phyloP scores from a whole-genome alignment of 2,329 filamentous ascomycete genomes.

The Coniosporium uncinatum region DNA sequence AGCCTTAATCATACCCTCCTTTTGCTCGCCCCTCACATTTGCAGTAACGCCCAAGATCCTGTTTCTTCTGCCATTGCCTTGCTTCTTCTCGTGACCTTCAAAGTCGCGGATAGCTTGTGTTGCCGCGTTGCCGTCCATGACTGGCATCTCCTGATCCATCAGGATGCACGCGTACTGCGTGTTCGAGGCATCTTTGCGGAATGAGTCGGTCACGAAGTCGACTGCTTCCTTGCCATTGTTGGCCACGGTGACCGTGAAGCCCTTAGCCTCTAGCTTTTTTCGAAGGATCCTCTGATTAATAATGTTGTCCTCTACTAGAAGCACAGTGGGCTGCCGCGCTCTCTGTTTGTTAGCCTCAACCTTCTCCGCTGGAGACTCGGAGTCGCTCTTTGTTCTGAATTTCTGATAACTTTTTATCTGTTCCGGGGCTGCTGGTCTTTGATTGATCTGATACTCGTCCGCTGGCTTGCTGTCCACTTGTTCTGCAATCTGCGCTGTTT shows the following conservation, averaged over 20 bases:
- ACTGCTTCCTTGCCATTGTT: conserved; percentile 93
- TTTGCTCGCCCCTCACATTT: conserved; percentile 22
- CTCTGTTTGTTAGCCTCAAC: not conserved
- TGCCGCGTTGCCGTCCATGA: conserved; percentile 52
- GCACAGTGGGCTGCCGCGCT: conserved; percentile 43
- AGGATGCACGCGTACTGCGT: conserved; percentile 95
- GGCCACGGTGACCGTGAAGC: conserved; percentile 87
- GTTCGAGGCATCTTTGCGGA: conserved; percentile 18
- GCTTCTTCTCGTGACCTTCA: conserved; percentile 11
- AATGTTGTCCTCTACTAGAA: conserved; percentile 94
- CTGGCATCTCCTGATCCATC: conserved; percentile 99
- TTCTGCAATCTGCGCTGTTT: conserved; percentile 5
- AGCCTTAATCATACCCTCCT: conserved; percentile 17
- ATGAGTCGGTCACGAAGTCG: conserved; percentile 14
- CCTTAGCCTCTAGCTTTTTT: conserved; percentile 96
- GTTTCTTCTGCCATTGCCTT: conserved; percentile 7
- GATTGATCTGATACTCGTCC: conserved; percentile 1
- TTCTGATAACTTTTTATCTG: not conserved
- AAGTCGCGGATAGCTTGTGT: conserved; percentile 9
- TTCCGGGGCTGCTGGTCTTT: not conserved
- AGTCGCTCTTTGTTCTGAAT: not conserved
- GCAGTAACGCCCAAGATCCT: conserved; percentile 24
- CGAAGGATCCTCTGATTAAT: conserved; percentile 96
- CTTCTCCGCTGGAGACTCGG: not conserved
- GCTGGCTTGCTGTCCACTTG: conserved; percentile 3